A percentile compares a stretch with the other conserved stretches of the same genome.
phyloP scores from a whole-genome alignment of 768 basidiomycete genomes.

The Tubosaeta sp. region DNA sequence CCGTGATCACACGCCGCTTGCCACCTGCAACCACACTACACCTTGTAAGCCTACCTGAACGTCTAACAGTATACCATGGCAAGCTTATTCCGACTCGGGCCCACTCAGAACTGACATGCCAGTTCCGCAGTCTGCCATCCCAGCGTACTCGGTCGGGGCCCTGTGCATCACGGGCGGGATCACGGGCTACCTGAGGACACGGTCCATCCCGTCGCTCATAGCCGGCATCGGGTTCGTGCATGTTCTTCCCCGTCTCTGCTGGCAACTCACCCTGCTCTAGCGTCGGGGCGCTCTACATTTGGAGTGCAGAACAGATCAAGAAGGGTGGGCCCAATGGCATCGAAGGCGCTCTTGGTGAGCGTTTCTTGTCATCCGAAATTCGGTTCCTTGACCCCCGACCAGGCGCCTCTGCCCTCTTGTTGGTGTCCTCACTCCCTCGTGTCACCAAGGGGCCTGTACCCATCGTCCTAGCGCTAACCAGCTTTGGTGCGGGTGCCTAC shows the following conservation, averaged over 20 bases:
- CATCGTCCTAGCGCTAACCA: conserved; percentile 54
- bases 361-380: neutral
- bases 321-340: conserved; percentile 71
- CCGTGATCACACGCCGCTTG: conserved; percentile 12
- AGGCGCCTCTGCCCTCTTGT: conserved; percentile 75
- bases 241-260: neutral
- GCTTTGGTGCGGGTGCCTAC: conserved; percentile 58
- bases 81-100: conserved; percentile 16
- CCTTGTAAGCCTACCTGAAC: conserved; percentile 20
- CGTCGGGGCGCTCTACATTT: conserved; percentile 75
- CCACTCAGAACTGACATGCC: conserved; percentile 21
- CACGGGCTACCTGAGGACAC: conserved; percentile 65
- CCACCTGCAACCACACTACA: neutral
- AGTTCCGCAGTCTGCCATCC: conserved; percentile 65
- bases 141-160: conserved; percentile 72
- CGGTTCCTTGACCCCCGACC: neutral
- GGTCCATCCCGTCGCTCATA: conserved; percentile 77
- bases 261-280: conserved; percentile 32
- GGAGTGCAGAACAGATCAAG: conserved; percentile 72
- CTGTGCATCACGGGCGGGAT: conserved; percentile 76
- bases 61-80: conserved; percentile 24
- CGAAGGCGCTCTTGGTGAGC: conserved; percentile 71
- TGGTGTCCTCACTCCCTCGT: conserved; percentile 73
- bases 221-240: conserved; percentile 70
- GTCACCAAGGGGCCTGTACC: conserved; percentile 73